Evolutionary conservation across 106 monocot species (phyloP), one percentile per base, ranked within the genome.

Genomic region (Amphibolis antarctica): DNA sequence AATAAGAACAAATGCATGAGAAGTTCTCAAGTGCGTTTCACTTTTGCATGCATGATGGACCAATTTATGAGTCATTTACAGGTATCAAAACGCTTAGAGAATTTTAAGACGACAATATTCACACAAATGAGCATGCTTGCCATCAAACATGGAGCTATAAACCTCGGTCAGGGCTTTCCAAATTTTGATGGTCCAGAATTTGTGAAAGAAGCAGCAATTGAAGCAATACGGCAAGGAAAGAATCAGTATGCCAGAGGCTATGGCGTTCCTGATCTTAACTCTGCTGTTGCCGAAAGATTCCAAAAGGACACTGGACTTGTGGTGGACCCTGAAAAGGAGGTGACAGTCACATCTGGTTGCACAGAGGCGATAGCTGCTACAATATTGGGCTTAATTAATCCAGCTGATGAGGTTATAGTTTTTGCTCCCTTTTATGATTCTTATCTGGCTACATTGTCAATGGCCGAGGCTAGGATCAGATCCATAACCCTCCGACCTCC

Each of bases 331-430:
- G 96, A 90, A 61, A 87, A 74, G 65, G 96, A 98, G 72, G 82
- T 98, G 12, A 98, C 96, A 14, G 87, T 98, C 5, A 98, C 96
- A 10, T 90, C 84, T 25, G 96, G 96, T 26, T 98, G 96, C 74
- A 90, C 96, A 0, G 96, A 98, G 69, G 96, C 96, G n/a, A 98
- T 98, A 50, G 86, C 96, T 61, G 86, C 96, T 53, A 85, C 96
- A 20, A 90, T 98, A 10, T 63, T 98, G 5, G 96, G 96, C 28
- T 75, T 98, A 60, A 82, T 98, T 23, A 81, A 98, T 80, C 90
- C 90, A 52, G 84, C 78, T 36, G 96, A 98, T 66, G 96, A 98
- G 64, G 90, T 98, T 14, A 78, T 96, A 45, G 23, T 98, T 20
- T 90, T 98, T 65, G 86, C 96, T 44, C 96, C 96, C 28, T 98